A percentile compares a stretch with the other conserved stretches of the same genome.
Evolutionary conservation across 148 eudicot species (phyloP).

Genomic region (Rhododendron mucronatum): DNA sequence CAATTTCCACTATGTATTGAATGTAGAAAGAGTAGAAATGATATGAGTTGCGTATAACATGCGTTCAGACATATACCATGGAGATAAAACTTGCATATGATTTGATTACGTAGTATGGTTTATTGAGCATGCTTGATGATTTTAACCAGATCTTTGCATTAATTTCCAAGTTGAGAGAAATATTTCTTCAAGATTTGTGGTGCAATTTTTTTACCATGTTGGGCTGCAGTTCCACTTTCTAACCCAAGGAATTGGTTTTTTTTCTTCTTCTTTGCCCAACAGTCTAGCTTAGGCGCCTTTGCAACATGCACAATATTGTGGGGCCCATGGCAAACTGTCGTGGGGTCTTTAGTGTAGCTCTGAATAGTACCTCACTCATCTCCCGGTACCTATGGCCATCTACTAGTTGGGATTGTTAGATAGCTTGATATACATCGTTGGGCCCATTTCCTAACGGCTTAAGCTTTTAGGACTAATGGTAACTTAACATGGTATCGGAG

Average conservation of each 20-base stretch:
- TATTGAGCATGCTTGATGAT: neutral
- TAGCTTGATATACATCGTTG: neutral
- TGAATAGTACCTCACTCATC: neutral
- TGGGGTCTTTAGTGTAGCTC: neutral
- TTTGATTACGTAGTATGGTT: neutral
- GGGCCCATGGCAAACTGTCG: neutral
- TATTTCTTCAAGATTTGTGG: neutral
- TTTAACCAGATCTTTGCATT: neutral
- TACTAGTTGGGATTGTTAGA: neutral
- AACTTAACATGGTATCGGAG: neutral
- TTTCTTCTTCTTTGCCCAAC: neutral
- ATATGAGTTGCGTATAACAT: neutral
- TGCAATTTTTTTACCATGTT: neutral
- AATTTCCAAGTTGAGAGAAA: neutral
- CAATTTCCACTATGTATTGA: neutral
- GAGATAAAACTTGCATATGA: neutral
- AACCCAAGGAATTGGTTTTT: neutral
- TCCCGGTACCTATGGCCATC: neutral
- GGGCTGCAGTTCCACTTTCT: constrained; percentile 10
- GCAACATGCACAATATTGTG: neutral
- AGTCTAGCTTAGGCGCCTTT: neutral
- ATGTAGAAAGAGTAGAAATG: neutral
- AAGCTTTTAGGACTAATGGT: neutral
- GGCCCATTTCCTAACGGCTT: neutral
- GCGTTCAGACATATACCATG: neutral